Base-by-base conservation (phyloP, 2,329 filamentous ascomycete species). In the Ophiostoma quercus region DNA sequence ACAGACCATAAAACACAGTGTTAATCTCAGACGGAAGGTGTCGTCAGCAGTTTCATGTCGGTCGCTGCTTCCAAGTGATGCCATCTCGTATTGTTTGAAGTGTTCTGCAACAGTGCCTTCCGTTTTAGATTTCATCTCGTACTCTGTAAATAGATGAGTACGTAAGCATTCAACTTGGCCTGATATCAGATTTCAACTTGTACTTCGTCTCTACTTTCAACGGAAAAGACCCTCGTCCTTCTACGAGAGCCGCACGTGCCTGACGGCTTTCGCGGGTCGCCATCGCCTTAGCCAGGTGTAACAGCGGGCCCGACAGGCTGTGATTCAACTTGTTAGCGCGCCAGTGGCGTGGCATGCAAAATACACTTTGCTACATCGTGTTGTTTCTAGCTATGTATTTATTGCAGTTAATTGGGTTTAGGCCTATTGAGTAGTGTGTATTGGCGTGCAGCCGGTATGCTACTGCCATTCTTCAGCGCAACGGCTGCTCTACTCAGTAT, bases 11-110 rank as follows among this genome's bases (percentile, higher is more conserved):
- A 57, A 57, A 57, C 22, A 57, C 51, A 57, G 51, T 25, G 51
- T 54, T 57, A 57, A 22, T 57, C 22, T 12, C 6, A 25, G 51
- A 57, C 51, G 51, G 51, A 57, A 47, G 43, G 51, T 57, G 51
- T 57, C 51, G 51, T 57, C 51, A 57, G 51, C 51, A 57, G 51
- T 57, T 57, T 57, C 51, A 57, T 25, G 9, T 22, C n/a, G 51
- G 51, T 16, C 51, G 51, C 47, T 57, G n/a, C 51, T 57, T 57
- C 51, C 25, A 22, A 57, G 51, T 25, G 51, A 14, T 57, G n/a
- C 51, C 51, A 29, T 57, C n/a, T 57, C 47, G 47, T n/a, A 22
- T n/a, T 25, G 51, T 25, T 47, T 47, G 43, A 47, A 7, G 43
- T 47, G 43, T 25, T 57, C 22, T 29, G n/a, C 51, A 57, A 57